These are phyloP conservation scores for Salvia rosmarinus DNA, from an alignment of 257 asterid genomes.

Conservation along the genomic window DNA sequence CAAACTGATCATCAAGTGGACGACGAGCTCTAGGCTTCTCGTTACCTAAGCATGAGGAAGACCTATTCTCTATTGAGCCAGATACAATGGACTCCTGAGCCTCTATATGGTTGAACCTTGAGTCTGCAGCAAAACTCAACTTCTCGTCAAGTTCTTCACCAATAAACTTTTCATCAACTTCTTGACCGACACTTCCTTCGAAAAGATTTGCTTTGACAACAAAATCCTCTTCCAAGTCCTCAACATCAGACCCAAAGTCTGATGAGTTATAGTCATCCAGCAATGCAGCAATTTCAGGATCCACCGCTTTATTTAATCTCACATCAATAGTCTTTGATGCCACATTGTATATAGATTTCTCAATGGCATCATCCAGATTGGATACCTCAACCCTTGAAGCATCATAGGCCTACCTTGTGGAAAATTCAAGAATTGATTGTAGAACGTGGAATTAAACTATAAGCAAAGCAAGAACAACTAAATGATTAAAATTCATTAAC, in stretches of 20 bases:
- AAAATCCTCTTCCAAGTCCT: slow-evolving; percentile 93
- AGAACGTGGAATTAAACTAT: not conserved
- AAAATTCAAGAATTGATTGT: slow-evolving; percentile 22
- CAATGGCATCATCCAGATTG: slow-evolving; percentile 49
- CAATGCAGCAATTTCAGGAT: slow-evolving; percentile 82
- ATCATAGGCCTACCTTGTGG: slow-evolving; percentile 72
- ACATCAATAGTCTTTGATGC: slow-evolving; percentile 61
- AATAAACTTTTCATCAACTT: slow-evolving; percentile 38
- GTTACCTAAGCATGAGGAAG: slow-evolving; percentile 6
- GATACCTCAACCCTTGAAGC: slow-evolving; percentile 71
- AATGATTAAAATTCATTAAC: slow-evolving; percentile 1
- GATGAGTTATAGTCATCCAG: slow-evolving; percentile 69
- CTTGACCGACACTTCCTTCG: slow-evolving; percentile 53
- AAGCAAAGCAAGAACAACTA: not conserved
- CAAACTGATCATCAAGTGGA: slow-evolving; percentile 87
- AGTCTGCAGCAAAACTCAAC: slow-evolving; percentile 34
- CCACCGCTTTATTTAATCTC: slow-evolving; percentile 68
- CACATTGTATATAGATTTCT: slow-evolving; percentile 51
- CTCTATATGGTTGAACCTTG: slow-evolving; percentile 27
- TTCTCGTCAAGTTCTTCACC: slow-evolving; percentile 32
- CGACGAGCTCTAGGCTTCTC: slow-evolving; percentile 68
- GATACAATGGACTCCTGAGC: slow-evolving; percentile 28
- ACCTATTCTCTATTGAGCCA: slow-evolving; percentile 28
- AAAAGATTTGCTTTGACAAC: slow-evolving; percentile 66
- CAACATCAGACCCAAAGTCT: slow-evolving; percentile 67